Base-by-base conservation (phyloP, 805 yeast species). In the Yarrowia porcina region DNA sequence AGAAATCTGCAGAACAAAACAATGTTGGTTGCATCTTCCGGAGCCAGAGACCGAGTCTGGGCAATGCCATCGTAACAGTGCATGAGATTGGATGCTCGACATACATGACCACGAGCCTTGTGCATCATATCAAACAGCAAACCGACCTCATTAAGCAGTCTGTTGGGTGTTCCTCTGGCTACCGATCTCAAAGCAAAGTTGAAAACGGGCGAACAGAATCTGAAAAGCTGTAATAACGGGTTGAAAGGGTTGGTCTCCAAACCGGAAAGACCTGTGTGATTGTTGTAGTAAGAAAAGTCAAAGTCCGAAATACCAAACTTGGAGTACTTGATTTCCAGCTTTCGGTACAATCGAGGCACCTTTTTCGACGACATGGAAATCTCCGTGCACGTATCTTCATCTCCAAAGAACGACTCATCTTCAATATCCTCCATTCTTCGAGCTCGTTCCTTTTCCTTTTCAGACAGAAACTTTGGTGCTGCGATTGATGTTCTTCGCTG, bases 241-340 rank as follows among this genome's bases (percentile, higher is more conserved):
- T 94, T 94, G 64, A 88, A 83, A 69, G 85, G 86, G 70, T 91
- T 94, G 10, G 91, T 87, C 72, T 94, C 98, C n/a, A 93, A 77
- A 0, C 98, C 97, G 1, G 97, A 83, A 63, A 78, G 86, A 1
- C 70, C 65, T 0, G 97, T 88, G 28, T 33, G 49, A 39, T 79
- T 79, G 71, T 93, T 93, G 77, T 88, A 93, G 69, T 85, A 87
- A 61, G 83, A 86, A 72, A 94, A 93, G 75, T 93, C 97, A 75
- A 94, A 94, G 73, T 91, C 97, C 68, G 88, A 90, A 30, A 94
- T 91, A 27, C 99, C 99, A 73, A 90, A 93, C 69, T 83, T 86
- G 63, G 96, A 88, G 73, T 92, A 93, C 42, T 87, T 82, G 61
- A 93, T 89, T 65, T 87, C 88, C 49, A 90, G 77, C 68, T 85